These are phyloP conservation scores for Breviolum minutum DNA, from an alignment of 73 alveolate species.

Conservation along the genomic window DNA sequence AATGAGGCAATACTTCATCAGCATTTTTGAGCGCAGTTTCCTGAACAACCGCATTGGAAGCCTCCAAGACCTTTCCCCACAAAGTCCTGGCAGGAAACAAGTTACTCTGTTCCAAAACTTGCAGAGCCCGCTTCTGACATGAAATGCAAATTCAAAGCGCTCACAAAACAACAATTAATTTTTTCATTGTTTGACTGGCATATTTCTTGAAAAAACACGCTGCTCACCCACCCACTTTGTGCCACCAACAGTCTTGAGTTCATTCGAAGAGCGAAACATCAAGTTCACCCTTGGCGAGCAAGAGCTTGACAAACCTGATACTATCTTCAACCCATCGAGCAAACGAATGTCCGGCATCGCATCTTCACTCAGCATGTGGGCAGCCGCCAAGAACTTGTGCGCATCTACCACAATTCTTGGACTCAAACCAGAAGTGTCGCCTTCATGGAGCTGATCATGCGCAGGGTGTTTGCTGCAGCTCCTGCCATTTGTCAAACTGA, in stretches of 20 bases:
- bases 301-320: background rate
- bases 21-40: background rate
- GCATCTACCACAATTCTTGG: background rate
- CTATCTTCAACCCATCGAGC: background rate
- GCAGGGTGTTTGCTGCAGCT: background rate
- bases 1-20: background rate
- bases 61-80: background rate
- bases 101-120: background rate
- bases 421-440: background rate
- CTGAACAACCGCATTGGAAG: background rate
- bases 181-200: too few relatives aligned
- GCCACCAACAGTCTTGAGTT: background rate
- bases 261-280: background rate
- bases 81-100: background rate
- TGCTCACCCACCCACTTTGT: background rate
- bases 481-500: too few relatives aligned
- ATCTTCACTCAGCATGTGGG: background rate
- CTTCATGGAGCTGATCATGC: background rate
- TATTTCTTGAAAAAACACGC: background rate
- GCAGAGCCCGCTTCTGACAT: background rate
- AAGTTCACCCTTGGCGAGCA: background rate
- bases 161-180: too few relatives aligned
- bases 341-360: too few relatives aligned
- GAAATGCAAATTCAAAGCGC: too few relatives aligned
- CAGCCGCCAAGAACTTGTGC: slow-evolving; percentile 10